A percentile compares a stretch with the other conserved stretches of the same genome.
phyloP scores from a whole-genome alignment of 139 green algal species.

The Coelastrella sp. region DNA sequence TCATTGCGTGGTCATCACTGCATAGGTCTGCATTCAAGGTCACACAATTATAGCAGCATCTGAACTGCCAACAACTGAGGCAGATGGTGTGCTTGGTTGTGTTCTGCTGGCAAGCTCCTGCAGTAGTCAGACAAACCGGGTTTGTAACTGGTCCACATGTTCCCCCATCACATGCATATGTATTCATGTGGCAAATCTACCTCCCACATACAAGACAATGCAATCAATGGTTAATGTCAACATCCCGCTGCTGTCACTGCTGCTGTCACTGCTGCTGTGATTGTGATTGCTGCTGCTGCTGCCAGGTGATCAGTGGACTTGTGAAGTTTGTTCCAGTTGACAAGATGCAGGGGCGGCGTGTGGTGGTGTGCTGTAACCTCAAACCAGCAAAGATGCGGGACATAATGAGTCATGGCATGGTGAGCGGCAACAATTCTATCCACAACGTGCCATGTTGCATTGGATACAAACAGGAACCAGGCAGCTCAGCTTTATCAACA shows the following conservation, averaged over 20 bases:
- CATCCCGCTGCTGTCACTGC: neutral
- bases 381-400: conserved; percentile 98
- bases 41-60: too few species aligned
- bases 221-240: too few species aligned
- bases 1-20: too few species aligned
- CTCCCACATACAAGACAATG: too few species aligned
- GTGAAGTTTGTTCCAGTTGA: conserved; percentile 94
- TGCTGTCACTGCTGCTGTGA: neutral
- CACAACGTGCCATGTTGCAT: neutral
- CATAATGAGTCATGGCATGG: conserved; percentile 90
- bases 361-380: conserved; percentile 93
- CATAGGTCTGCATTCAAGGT: too few species aligned
- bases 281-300: neutral
- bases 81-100: too few species aligned
- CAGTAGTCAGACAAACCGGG: too few species aligned
- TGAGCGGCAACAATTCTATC: conserved; percentile 32
- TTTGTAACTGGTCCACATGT: too few species aligned
- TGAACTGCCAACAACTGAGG: too few species aligned
- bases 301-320: conserved; percentile 88
- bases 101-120: too few species aligned
- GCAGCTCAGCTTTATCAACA: neutral
- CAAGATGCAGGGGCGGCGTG: conserved; percentile 78
- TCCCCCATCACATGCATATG: too few species aligned
- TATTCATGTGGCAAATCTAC: too few species aligned
- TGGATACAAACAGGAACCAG: neutral